Base-by-base conservation (phyloP, 179 eudicot species). In the Silene vulgaris region DNA sequence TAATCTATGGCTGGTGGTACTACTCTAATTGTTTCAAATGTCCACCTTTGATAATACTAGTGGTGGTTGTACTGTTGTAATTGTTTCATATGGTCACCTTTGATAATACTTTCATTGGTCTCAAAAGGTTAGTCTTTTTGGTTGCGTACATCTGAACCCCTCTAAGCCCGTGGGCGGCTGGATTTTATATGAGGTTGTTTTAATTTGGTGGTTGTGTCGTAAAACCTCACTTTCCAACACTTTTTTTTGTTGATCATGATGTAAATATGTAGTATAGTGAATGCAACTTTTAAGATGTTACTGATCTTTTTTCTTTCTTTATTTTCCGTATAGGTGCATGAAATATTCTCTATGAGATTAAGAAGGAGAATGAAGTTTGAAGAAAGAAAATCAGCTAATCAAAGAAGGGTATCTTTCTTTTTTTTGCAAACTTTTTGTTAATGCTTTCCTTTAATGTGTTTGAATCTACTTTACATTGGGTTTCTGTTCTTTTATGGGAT, bases 371-470 rank as follows among this genome's bases (percentile, higher is more conserved):
- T 95, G 79, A 88, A 85, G 76, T 83, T 80, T 78, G 91, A 90
- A 71, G 97, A 87, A 78, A 88, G 83, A 72, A 88, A 85, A 82
- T 73, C 87, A 32, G 81, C 88, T 72, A 78, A 85, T 85, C 91
- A 85, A 76, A 87, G 86, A 83, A 77, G 97, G 91, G 98, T 94
- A 78, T 79, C 12, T 59, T 61, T 61, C 52, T 56, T 65, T 40
- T 73, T 29, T 56, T 50, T 40, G 75, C 62, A 13, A 71, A n/a
- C 29, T 52, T 50, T 65, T 64, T 26, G 3, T 3, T 72, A 17
- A 17, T 75, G 8, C 8, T 16, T 67, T 48, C 30, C 20, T 29
- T 61, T 48, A 30, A 65, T 72, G 66, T 60, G 3, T 3, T 0
- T 62, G 26, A n/a, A 16, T 50, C 56, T 13, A 5, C 30, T 48